Conservation (phyloP, 345 rosid species). For the Eucalyptus decipiens region DNA sequence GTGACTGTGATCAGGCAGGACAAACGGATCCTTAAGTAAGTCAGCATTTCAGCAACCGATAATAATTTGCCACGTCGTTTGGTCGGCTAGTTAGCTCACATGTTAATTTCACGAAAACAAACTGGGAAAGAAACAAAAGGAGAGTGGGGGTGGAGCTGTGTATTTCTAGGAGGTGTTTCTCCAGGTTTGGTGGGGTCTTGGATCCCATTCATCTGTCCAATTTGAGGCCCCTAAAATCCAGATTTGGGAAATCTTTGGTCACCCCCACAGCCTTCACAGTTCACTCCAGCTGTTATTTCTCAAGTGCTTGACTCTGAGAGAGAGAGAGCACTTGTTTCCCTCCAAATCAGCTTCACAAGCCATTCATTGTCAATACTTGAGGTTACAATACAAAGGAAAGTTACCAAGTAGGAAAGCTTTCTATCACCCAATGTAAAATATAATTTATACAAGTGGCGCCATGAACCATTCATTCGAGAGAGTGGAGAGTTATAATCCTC, state of each 20-base stretch:
- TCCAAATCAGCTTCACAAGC: background rate
- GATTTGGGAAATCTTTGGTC: background rate
- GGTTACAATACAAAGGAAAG: background rate
- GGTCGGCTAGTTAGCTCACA: fast-evolving
- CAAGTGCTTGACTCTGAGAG: background rate
- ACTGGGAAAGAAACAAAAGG: background rate
- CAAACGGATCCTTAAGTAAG: background rate
- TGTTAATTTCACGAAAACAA: background rate
- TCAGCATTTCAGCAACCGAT: background rate
- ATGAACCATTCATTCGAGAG: background rate
- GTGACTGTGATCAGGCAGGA: fast-evolving
- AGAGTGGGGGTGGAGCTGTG: background rate
- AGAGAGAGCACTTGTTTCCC: background rate
- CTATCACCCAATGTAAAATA: background rate
- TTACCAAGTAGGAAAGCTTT: background rate
- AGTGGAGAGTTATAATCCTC: background rate
- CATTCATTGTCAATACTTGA: background rate
- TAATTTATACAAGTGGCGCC: background rate
- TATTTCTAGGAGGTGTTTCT: background rate
- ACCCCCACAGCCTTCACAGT: background rate
- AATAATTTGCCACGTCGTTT: background rate
- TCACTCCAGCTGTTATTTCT: background rate
- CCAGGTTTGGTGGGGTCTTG: background rate
- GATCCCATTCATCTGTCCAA: background rate
- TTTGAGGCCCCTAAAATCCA: background rate